Conservation (phyloP, 1,139 yeast genomes). For the Saccharomyces uvarum region DNA sequence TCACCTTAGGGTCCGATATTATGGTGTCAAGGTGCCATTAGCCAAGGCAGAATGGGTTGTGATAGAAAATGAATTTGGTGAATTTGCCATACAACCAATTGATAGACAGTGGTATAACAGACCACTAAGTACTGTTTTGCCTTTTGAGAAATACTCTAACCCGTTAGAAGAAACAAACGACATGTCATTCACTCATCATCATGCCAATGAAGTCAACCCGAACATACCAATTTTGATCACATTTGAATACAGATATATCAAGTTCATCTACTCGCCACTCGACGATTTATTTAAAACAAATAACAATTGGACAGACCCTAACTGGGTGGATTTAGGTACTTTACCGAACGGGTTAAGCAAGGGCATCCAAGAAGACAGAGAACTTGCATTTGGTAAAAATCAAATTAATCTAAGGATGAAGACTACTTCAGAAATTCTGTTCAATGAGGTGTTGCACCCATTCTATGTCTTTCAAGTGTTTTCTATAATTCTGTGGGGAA, state of each 20-base stretch:
- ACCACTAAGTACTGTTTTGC: slow-evolving; percentile 60
- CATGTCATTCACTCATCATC: slow-evolving; percentile 19
- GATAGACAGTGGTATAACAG: slow-evolving; percentile 56
- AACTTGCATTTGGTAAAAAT: slow-evolving; percentile 69
- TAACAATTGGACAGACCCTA: slow-evolving; percentile 73
- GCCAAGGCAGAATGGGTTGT: slow-evolving; percentile 91
- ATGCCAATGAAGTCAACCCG: slow-evolving; percentile 29
- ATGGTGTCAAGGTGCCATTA: slow-evolving; percentile 60
- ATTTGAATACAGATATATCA: slow-evolving; percentile 76
- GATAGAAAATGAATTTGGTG: slow-evolving; percentile 89
- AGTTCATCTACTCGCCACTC: slow-evolving; percentile 72
- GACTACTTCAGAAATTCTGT: slow-evolving; percentile 51
- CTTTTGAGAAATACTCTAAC: slow-evolving; percentile 20
- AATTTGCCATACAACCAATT: slow-evolving; percentile 54
- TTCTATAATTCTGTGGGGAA: slow-evolving; percentile 82
- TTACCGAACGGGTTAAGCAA: slow-evolving; percentile 68
- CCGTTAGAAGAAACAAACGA: slow-evolving; percentile 9
- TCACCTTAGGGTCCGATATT: slow-evolving; percentile 54
- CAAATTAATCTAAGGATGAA: slow-evolving; percentile 72
- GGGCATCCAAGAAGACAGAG: slow-evolving; percentile 59
- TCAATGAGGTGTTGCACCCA: slow-evolving; percentile 89
- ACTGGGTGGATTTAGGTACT: slow-evolving; percentile 57
- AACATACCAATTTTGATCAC: slow-evolving; percentile 57
- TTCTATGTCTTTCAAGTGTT: slow-evolving; percentile 90
- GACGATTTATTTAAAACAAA: slow-evolving; percentile 82